Percentiles rank a stretch among this genome's conserved stretches.
Evolutionary conservation across 352 stramenopile genomes (phyloP).

Genomic region (Thraustochytrium striatum): DNA sequence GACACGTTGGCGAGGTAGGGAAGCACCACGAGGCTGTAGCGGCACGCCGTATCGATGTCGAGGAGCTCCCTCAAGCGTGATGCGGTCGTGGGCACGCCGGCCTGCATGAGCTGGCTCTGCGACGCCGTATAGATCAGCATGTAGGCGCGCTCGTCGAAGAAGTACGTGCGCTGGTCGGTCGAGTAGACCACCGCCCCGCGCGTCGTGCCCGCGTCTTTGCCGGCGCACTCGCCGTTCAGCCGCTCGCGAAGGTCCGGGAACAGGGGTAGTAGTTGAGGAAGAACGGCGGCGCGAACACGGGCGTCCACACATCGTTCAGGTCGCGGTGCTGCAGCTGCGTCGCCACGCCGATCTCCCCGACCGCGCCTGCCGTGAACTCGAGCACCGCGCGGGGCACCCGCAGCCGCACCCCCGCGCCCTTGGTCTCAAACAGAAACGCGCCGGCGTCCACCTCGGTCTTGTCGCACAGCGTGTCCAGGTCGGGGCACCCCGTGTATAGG

Average conservation of each 20-base stretch:
- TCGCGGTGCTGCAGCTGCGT: background rate
- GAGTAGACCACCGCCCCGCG: background rate
- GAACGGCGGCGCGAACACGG: background rate
- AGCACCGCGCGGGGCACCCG: background rate
- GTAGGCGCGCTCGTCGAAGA: background rate
- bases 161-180: background rate
- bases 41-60: background rate
- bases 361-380: background rate
- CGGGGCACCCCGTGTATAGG: background rate
- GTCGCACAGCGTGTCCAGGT: background rate
- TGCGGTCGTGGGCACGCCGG: background rate
- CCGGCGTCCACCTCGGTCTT: background rate
- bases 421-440: background rate
- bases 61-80: background rate
- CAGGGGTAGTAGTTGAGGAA: too few relatives aligned
- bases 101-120: background rate
- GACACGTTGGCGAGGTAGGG: background rate
- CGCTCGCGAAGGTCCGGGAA: background rate
- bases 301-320: background rate
- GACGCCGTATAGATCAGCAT: background rate
- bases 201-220: background rate
- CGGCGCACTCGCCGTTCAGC: background rate
- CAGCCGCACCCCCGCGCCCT: background rate
- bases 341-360: background rate
- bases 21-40: background rate